These are phyloP conservation scores for Nemania abortiva DNA, from an alignment of 2,329 filamentous ascomycete genomes.

Conservation along the genomic window DNA sequence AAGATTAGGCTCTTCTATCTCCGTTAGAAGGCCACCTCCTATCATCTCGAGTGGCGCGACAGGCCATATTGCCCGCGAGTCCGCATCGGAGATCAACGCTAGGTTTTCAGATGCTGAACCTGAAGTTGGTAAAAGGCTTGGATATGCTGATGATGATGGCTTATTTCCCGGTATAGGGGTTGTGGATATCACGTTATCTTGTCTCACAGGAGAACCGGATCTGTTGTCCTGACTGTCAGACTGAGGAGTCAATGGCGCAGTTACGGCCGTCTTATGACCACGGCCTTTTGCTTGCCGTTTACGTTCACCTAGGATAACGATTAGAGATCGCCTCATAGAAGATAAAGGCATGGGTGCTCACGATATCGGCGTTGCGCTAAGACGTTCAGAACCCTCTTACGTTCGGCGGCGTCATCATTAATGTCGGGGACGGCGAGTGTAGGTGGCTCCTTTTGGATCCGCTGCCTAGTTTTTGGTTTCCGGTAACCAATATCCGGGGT, in stretches of 20 bases:
- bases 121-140: not conserved
- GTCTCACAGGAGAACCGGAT: not conserved
- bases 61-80: too few species aligned
- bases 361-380: slow-evolving; percentile 67
- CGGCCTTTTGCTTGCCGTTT: slow-evolving; percentile 31
- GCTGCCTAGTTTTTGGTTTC: slow-evolving; percentile 52
- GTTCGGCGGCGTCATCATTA: slow-evolving; percentile 63
- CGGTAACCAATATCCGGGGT: slow-evolving; percentile 3
- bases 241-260: slow-evolving; percentile 4
- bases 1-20: too few species aligned
- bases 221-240: not conserved
- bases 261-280: slow-evolving; percentile 3
- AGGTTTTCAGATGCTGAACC: slow-evolving; percentile 1
- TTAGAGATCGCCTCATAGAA: not conserved
- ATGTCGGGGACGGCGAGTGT: slow-evolving; percentile 61
- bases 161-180: not conserved
- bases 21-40: slow-evolving; percentile 6
- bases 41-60: too few species aligned
- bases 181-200: slow-evolving; percentile 7
- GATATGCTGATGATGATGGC: slow-evolving; percentile 2
- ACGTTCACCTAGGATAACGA: slow-evolving; percentile 33
- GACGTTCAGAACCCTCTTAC: slow-evolving; percentile 66
- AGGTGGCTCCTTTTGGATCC: slow-evolving; percentile 56
- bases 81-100: too few species aligned
- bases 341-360: slow-evolving; percentile 43